Percentiles rank a stretch among this genome's conserved stretches.
phyloP scores from a whole-genome alignment of 2,329 filamentous ascomycete genomes.

The Ophiostoma pallidulum region DNA sequence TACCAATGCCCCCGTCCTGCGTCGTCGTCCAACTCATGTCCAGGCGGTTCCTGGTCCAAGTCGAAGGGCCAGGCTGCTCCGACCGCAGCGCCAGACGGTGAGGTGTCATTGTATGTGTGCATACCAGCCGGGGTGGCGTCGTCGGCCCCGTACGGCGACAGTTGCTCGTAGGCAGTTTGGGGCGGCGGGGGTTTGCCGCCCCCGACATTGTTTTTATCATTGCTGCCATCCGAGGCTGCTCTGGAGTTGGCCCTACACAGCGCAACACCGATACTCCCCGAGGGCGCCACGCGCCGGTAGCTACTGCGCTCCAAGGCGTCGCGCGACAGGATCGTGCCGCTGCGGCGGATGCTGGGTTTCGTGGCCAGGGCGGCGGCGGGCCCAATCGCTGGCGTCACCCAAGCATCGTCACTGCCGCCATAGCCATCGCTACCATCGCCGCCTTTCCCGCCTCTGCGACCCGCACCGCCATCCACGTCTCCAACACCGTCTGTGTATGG shows the following conservation, averaged over 20 bases:
- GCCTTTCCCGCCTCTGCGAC: too few species aligned
- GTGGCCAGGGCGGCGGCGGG: constrained; percentile 1
- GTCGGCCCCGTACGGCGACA: too few species aligned
- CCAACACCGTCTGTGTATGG: constrained; percentile 1
- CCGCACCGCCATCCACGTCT: too few species aligned
- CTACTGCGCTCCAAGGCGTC: constrained; percentile 6
- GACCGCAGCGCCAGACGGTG: too few species aligned
- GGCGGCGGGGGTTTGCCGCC: too few species aligned
- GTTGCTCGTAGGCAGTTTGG: too few species aligned
- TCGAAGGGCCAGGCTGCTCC: too few species aligned
- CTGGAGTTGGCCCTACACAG: background rate
- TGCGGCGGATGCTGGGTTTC: background rate
- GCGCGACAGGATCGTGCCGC: constrained; percentile 5
- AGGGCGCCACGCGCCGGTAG: background rate
- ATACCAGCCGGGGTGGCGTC: too few species aligned
- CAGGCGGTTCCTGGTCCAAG: constrained; percentile 30
- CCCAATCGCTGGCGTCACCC: constrained; percentile 4
- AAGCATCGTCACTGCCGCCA: background rate
- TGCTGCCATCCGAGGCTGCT: background rate
- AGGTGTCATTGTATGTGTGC: too few species aligned
- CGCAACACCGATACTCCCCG: background rate
- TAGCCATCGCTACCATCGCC: too few species aligned
- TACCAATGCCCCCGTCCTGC: constrained; percentile 36
- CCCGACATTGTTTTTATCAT: too few species aligned
- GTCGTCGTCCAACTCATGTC: constrained; percentile 36